Evolutionary conservation across 179 eudicot species (phyloP).

Genomic region (Silene noctiflora): DNA sequence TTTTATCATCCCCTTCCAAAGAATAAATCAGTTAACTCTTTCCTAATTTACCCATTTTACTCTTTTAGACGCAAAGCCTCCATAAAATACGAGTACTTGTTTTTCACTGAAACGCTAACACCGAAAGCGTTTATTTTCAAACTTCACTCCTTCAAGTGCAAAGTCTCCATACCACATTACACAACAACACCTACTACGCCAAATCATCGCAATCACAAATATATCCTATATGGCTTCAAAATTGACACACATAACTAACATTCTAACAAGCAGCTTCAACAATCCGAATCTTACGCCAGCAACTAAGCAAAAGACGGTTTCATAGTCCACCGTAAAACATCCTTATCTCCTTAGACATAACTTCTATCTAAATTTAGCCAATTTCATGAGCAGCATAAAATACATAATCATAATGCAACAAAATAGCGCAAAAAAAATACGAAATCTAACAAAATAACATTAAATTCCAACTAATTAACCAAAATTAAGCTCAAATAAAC

Average conservation of each 20-base stretch:
- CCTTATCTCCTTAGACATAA: neutral
- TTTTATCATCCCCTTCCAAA: neutral
- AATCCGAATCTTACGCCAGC: neutral
- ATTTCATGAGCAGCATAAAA: neutral
- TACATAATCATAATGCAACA: slow-evolving; percentile 19
- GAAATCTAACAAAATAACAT: neutral
- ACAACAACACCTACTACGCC: neutral
- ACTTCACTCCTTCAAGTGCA: neutral
- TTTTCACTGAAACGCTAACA: neutral
- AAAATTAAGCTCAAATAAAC: slow-evolving; percentile 10
- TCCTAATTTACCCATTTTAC: neutral
- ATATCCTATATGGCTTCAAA: neutral
- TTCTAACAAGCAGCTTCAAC: neutral
- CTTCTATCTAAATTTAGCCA: neutral
- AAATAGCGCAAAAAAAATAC: slow-evolving; percentile 1
- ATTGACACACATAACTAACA: neutral
- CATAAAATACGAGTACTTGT: neutral
- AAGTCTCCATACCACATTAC: neutral
- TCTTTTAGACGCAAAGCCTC: neutral
- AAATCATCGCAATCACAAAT: neutral
- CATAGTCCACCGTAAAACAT: neutral
- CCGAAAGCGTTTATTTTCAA: neutral
- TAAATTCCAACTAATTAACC: neutral
- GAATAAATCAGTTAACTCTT: neutral
- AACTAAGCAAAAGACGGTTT: neutral